Percentiles rank a stretch among this genome's conserved stretches.
These are phyloP conservation scores for Wickerhamomyces sp. DNA, from an alignment of 1,139 yeast species.

Conservation along the genomic window DNA sequence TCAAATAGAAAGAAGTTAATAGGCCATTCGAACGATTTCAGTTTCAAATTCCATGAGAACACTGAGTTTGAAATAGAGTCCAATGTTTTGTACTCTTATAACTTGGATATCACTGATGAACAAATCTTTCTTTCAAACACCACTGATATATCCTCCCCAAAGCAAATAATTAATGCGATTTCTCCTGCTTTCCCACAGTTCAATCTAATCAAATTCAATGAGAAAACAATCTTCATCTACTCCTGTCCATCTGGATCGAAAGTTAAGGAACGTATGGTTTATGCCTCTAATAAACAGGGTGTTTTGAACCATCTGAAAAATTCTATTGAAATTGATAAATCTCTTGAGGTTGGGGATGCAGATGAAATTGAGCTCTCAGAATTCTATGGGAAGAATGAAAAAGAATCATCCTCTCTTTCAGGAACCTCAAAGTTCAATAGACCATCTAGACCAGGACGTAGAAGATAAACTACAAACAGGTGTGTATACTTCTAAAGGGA, in stretches of 20 bases:
- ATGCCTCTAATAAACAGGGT: conserved; percentile 78
- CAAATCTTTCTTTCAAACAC: conserved; percentile 28
- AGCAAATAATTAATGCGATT: conserved; percentile 26
- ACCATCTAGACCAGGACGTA: conserved; percentile 27
- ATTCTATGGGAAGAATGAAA: conserved; percentile 7
- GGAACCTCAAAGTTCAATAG: conserved; percentile 18
- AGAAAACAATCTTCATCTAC: conserved; percentile 51
- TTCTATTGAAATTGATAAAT: conserved; percentile 33
- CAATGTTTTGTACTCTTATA: conserved; percentile 29
- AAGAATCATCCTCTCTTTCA: not conserved
- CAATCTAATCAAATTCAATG: conserved; percentile 44
- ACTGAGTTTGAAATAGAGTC: conserved; percentile 14
- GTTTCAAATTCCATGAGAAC: conserved; percentile 22
- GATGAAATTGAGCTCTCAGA: conserved; percentile 50
- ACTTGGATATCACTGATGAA: conserved; percentile 34
- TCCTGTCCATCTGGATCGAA: conserved; percentile 89
- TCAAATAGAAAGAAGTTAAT: conserved; percentile 19
- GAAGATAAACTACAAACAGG: conserved; percentile 14
- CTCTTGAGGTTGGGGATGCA: conserved; percentile 66
- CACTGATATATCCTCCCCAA: conserved; percentile 19
- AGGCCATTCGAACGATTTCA: conserved; percentile 19
- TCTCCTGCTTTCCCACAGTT: conserved; percentile 50
- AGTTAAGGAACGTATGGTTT: conserved; percentile 88
- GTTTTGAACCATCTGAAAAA: conserved; percentile 48
- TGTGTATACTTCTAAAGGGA: not conserved